A percentile compares a stretch with the other conserved stretches of the same genome.
Evolutionary conservation across 768 basidiomycete genomes (phyloP).

Genomic region (Punctularia strigosozonata): DNA sequence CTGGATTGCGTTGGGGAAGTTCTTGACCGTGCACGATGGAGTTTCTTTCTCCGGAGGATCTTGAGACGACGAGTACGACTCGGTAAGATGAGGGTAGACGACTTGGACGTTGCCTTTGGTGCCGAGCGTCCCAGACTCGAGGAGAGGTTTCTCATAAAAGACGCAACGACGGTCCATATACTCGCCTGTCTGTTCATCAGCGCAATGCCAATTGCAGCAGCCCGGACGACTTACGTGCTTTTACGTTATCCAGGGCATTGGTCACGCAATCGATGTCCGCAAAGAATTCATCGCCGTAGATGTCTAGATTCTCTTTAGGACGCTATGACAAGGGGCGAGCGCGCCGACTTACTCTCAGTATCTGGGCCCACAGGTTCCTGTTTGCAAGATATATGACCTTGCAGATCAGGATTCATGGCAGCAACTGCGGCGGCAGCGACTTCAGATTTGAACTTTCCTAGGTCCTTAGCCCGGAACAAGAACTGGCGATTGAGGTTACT

Average conservation of each 20-base stretch:
- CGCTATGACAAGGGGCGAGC: not conserved
- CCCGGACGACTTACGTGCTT: slow-evolving; percentile 59
- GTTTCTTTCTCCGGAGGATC: slow-evolving; percentile 98
- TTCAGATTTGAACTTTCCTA: slow-evolving; percentile 95
- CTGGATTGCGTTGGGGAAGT: slow-evolving; percentile 95
- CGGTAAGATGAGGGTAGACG: slow-evolving; percentile 85
- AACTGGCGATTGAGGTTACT: slow-evolving; percentile 97
- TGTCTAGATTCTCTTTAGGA: slow-evolving; percentile 34
- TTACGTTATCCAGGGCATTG: slow-evolving; percentile 94
- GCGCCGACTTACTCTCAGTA: slow-evolving; percentile 70
- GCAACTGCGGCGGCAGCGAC: slow-evolving; percentile 84
- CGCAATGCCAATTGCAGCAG: slow-evolving; percentile 1
- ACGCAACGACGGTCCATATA: slow-evolving; percentile 99
- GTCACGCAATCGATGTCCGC: slow-evolving; percentile 84
- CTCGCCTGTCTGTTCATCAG: slow-evolving; percentile 38
- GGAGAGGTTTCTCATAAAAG: slow-evolving; percentile 88
- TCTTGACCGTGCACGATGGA: slow-evolving; percentile 95
- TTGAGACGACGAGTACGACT: slow-evolving; percentile 95
- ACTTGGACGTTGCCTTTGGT: slow-evolving; percentile 98
- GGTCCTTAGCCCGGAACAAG: slow-evolving; percentile 90
- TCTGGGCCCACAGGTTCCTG: slow-evolving; percentile 90
- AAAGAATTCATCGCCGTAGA: slow-evolving; percentile 87
- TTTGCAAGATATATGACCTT: slow-evolving; percentile 74
- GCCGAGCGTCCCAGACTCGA: slow-evolving; percentile 96
- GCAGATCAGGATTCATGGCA: slow-evolving; percentile 91